Evolutionary conservation across 805 yeast species (phyloP).

Genomic region (Candida lessepsii): DNA sequence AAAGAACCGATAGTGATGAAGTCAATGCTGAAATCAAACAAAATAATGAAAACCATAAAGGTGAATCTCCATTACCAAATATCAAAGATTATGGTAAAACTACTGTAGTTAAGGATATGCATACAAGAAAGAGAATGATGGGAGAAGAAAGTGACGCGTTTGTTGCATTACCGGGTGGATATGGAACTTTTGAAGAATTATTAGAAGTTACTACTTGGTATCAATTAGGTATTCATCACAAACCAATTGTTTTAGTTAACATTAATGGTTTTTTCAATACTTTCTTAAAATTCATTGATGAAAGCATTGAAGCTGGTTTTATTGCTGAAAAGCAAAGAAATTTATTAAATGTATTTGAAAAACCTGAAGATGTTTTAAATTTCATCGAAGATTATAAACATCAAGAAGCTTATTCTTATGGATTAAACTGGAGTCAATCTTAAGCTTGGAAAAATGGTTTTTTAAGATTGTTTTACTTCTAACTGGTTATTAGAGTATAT

Average conservation of each 20-base stretch:
- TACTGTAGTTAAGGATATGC: conserved; percentile 84
- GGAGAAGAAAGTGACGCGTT: conserved; percentile 84
- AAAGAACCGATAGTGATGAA: conserved; percentile 48
- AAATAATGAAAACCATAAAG: conserved; percentile 61
- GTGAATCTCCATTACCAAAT: conserved; percentile 64
- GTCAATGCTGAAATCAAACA: conserved; percentile 50
- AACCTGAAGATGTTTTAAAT: conserved; percentile 65
- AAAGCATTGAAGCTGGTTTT: conserved; percentile 63
- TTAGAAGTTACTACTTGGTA: conserved; percentile 91
- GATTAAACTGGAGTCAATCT: conserved; percentile 57
- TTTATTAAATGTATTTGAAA: conserved; percentile 66
- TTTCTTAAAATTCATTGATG: conserved; percentile 58
- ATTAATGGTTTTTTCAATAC: conserved; percentile 78
- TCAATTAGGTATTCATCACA: conserved; percentile 80
- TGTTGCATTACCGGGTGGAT: conserved; percentile 90
- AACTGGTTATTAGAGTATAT: conserved; percentile 6
- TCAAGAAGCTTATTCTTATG: conserved; percentile 68
- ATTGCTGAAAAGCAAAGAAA: conserved; percentile 64
- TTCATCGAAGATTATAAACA: conserved; percentile 58
- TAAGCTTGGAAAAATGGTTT: no score
- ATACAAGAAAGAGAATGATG: conserved; percentile 83
- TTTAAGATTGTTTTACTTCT: no score
- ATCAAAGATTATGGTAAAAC: conserved; percentile 67
- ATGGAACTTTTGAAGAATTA: conserved; percentile 85
- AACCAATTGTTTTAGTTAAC: conserved; percentile 78